Base-by-base conservation (phyloP, 306 rosid species). In the Rubus idaeus region DNA sequence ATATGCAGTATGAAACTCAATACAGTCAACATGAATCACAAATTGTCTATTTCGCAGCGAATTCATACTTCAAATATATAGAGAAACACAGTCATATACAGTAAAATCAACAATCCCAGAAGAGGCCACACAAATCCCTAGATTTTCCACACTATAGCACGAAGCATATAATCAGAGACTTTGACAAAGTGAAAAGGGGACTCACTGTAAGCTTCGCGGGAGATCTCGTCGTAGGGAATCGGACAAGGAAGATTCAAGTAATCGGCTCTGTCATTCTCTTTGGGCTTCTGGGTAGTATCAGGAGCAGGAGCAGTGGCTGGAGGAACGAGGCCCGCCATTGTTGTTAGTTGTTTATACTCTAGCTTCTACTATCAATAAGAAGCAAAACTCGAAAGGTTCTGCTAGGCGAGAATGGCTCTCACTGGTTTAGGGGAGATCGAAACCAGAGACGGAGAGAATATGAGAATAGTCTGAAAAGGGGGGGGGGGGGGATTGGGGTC, bases 201-300 rank as follows among this genome's bases (percentile, higher is more conserved):
- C 89, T 68, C 14, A 93, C 99, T 91, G 90, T 91, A 84, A 69
- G 99, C 94, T 93, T 96, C 99, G 46, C 98, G 99, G 78, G 90
- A 96, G 85, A 96, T 89, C 83, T 96, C 99, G 67, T 96, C 99
- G 71, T 87, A 96, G 69, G 99, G 91, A 73, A 93, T 88, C 55
- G 99, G 98, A 58, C 97, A 92, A 18, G 98, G 96, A 41, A 93
- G 99, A 72, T 96, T 81, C 81, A 84, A 42, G 85, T 88, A 96
- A 84, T 96, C 97, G 18, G 85, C 90, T 72, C 78, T 87, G 71
- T 84, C 89, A 1, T 86, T 87, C 76, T 72, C 76, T 18, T 41
- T 78, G 78, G 74, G 78, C 84, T 80, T 81, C 42, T 69, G 84
- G 58, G 80, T 46, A 17, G 65, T 2, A 8, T 17, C 68, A 17